A percentile compares a stretch with the other conserved stretches of the same genome.
These are phyloP conservation scores for Tricholomella constricta DNA, from an alignment of 768 basidiomycete genomes.

Conservation along the genomic window DNA sequence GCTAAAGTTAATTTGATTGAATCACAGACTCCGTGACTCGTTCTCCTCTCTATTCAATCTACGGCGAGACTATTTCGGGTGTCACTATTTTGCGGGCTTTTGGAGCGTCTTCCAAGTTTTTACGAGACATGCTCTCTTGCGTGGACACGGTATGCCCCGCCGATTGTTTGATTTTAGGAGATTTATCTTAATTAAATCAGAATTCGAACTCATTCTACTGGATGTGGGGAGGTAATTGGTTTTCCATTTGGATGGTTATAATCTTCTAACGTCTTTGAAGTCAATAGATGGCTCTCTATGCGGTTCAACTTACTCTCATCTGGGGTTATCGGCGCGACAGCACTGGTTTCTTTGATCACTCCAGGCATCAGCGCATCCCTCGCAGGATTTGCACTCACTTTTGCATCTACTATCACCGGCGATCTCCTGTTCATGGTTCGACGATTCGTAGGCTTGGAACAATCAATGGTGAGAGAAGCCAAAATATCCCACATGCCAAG, in stretches of 20 bases:
- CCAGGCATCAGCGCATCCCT: slow-evolving; percentile 76
- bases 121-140: slow-evolving; percentile 80
- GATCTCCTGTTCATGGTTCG: slow-evolving; percentile 74
- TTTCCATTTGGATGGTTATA: not conserved
- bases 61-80: slow-evolving; percentile 47
- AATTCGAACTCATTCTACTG: slow-evolving; percentile 80
- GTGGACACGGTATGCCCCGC: slow-evolving; percentile 68
- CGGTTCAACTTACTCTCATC: slow-evolving; percentile 84
- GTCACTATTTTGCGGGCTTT: slow-evolving; percentile 70
- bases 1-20: not conserved
- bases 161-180: not conserved
- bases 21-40: slow-evolving; percentile 36
- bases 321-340: slow-evolving; percentile 72
- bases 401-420: slow-evolving; percentile 72
- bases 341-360: slow-evolving; percentile 62
- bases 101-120: slow-evolving; percentile 84
- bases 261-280: slow-evolving; percentile 34
- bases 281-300: slow-evolving; percentile 88
- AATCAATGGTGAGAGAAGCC: slow-evolving; percentile 71
- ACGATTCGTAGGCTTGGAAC: slow-evolving; percentile 85
- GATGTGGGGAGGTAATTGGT: slow-evolving; percentile 79
- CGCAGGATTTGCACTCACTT: slow-evolving; percentile 86
- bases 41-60: slow-evolving; percentile 46
- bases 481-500: not conserved
- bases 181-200: slow-evolving; percentile 22